Percentiles rank a stretch among this genome's conserved stretches.
These are phyloP conservation scores for Sophora flavescens DNA, from an alignment of 306 rosid species.

Conservation along the genomic window DNA sequence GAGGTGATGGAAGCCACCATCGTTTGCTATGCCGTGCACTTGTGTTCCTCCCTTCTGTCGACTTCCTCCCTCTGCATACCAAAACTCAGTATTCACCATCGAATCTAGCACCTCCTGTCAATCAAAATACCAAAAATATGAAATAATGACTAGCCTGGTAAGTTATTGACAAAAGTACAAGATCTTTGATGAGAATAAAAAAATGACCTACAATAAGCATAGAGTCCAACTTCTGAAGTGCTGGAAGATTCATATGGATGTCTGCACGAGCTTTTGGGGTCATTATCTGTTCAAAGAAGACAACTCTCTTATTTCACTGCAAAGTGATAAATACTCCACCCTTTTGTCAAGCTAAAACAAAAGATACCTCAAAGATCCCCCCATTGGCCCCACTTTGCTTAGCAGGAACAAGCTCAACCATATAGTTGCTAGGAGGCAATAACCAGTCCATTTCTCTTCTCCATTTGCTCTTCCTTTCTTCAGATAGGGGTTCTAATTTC, in stretches of 20 bases:
- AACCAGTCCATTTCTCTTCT: slow-evolving; percentile 88
- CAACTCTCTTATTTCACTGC: slow-evolving; percentile 10
- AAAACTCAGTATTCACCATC: slow-evolving; percentile 84
- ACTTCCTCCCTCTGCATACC: slow-evolving; percentile 94
- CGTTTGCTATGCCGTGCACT: slow-evolving; percentile 60
- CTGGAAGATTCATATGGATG: slow-evolving; percentile 93
- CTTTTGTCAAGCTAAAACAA: slow-evolving; percentile 37
- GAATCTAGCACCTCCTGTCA: slow-evolving; percentile 85
- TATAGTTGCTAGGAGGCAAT: slow-evolving; percentile 86
- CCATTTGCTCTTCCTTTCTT: slow-evolving; percentile 88
- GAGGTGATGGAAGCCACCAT: slow-evolving; percentile 96
- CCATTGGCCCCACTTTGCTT: slow-evolving; percentile 87
- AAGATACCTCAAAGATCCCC: slow-evolving; percentile 78
- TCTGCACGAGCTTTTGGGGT: slow-evolving; percentile 92
- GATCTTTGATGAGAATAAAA: slow-evolving; percentile 33
- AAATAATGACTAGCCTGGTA: background rate
- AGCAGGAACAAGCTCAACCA: slow-evolving; percentile 97
- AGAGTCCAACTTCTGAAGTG: slow-evolving; percentile 93
- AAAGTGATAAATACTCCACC: slow-evolving; percentile 10
- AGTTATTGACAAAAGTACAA: slow-evolving; percentile 17
- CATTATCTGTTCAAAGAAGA: slow-evolving; percentile 77
- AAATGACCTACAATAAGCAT: slow-evolving; percentile 86
- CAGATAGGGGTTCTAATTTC: slow-evolving; percentile 92
- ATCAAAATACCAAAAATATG: slow-evolving; percentile 23
- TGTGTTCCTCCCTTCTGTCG: slow-evolving; percentile 67